Conservation (phyloP, 257 asterid species). For the Petunia secreta region DNA sequence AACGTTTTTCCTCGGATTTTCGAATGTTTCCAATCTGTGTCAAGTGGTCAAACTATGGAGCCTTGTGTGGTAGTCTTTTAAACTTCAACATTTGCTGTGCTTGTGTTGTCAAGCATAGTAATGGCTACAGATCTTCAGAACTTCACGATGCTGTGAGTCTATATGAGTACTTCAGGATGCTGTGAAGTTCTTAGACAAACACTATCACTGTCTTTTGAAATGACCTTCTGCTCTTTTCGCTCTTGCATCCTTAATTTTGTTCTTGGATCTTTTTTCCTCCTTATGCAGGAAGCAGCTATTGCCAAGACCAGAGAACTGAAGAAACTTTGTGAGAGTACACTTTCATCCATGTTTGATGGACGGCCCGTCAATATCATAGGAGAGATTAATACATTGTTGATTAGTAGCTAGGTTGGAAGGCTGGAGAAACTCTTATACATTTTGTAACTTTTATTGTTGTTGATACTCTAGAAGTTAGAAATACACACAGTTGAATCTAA, state of each 20-base stretch:
- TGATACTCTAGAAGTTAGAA: slow-evolving; percentile 2
- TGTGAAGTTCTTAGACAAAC: background rate
- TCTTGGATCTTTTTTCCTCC: background rate
- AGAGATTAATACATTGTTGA: slow-evolving; percentile 75
- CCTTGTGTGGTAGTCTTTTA: background rate
- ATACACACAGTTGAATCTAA: background rate
- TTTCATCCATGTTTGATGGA: slow-evolving; percentile 76
- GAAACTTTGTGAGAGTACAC: slow-evolving; percentile 75
- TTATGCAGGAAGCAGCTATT: slow-evolving; percentile 75
- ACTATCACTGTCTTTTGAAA: background rate
- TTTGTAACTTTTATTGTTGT: background rate
- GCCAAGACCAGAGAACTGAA: slow-evolving; percentile 72
- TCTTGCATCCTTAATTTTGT: background rate
- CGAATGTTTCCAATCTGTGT: background rate
- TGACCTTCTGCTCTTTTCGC: background rate
- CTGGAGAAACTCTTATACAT: background rate
- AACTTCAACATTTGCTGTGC: background rate
- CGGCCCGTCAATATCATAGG: slow-evolving; percentile 88
- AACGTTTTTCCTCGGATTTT: background rate
- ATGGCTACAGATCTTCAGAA: slow-evolving; percentile 4
- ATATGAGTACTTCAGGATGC: no score
- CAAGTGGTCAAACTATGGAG: slow-evolving; percentile 2
- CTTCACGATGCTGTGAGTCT: slow-evolving; percentile 17
- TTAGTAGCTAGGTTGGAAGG: slow-evolving; percentile 43
- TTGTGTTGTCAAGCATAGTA: background rate